phyloP scores from a whole-genome alignment of 139 green algal genomes.

The Limnomonas spitsbergensis region DNA sequence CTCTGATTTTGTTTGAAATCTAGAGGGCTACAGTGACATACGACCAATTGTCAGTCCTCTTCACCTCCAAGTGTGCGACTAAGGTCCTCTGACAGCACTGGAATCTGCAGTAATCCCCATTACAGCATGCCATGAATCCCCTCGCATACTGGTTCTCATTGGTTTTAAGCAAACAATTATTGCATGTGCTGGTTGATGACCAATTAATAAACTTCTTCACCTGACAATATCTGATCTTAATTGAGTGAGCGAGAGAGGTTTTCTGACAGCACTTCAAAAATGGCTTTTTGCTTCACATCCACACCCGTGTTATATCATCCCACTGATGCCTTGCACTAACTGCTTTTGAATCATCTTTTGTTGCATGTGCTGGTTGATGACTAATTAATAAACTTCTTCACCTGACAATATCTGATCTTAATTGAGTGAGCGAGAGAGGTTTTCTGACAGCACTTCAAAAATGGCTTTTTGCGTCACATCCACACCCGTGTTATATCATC shows the following conservation, averaged over 20 bases:
- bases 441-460: neutral
- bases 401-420: slow-evolving; percentile 47
- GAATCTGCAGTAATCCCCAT: no score
- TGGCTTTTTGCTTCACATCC: neutral
- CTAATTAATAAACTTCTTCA: slow-evolving; percentile 31
- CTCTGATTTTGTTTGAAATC: no score
- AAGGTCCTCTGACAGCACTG: no score
- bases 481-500: neutral
- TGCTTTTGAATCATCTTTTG: no score
- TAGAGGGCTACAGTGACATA: no score
- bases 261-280: neutral
- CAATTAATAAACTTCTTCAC: slow-evolving; percentile 31
- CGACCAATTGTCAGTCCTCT: no score
- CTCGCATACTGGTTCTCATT: no score
- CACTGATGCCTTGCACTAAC: no score
- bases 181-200: slow-evolving; percentile 48
- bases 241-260: slow-evolving; percentile 18
- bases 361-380: slow-evolving; percentile 48
- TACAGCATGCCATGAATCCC: no score
- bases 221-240: slow-evolving; percentile 46
- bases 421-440: slow-evolving; percentile 19
- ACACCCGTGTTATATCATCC: neutral
- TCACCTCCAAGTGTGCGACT: no score
- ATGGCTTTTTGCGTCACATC: neutral
- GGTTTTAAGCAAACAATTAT: no score